Percentiles rank a stretch among this genome's conserved stretches.
Evolutionary conservation across 441 rosid genomes (phyloP).

Genomic region (Mallotus japonicus): DNA sequence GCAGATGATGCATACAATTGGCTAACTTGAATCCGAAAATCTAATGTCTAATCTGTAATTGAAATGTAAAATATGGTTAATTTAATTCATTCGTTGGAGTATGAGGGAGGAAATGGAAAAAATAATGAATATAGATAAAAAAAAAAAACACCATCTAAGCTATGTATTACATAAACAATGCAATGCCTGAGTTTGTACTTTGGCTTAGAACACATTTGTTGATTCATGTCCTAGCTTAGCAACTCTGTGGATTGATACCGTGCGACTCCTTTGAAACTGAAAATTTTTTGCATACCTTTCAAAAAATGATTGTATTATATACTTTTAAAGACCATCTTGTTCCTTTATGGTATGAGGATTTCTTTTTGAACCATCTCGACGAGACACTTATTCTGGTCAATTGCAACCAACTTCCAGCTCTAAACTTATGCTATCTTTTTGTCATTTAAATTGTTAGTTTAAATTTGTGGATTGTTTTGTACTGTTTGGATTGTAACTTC

Average conservation of each 20-base stretch:
- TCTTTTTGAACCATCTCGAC: background rate
- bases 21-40: background rate
- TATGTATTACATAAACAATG: background rate
- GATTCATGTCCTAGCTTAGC: conserved; percentile 3
- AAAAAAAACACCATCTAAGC: background rate
- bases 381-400: background rate
- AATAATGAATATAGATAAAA: background rate
- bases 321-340: background rate
- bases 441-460: background rate
- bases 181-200: conserved; percentile 1
- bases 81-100: background rate
- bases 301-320: background rate
- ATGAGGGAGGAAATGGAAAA: background rate
- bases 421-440: too few species aligned
- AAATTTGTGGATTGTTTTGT: too few species aligned
- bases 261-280: background rate
- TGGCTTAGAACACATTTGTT: background rate
- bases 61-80: background rate
- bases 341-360: background rate
- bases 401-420: background rate
- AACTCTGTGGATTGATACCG: background rate
- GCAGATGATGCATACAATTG: background rate
- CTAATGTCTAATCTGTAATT: background rate
- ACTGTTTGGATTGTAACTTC: too few species aligned
- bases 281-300: background rate